Evolutionary conservation across 2,329 filamentous ascomycete species (phyloP).

Genomic region (Cercospora nicotianae): DNA sequence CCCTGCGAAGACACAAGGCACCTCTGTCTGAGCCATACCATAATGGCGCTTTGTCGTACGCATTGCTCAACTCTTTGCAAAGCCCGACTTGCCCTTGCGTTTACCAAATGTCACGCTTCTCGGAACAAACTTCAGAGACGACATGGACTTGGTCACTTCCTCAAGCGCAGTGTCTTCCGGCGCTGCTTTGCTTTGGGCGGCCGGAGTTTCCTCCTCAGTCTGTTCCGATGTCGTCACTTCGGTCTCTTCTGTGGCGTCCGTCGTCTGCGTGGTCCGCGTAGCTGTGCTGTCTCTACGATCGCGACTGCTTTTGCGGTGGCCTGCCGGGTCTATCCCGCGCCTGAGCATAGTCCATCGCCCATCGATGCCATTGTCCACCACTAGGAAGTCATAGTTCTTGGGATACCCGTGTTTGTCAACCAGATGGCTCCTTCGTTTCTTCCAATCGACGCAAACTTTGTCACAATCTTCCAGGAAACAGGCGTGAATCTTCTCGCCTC

Average conservation of each 20-base stretch:
- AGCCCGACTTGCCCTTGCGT: slow-evolving; percentile 28
- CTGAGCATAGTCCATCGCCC: slow-evolving; percentile 75
- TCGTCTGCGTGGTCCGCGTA: slow-evolving; percentile 27
- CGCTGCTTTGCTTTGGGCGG: background rate
- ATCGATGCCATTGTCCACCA: slow-evolving; percentile 89
- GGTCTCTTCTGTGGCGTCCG: slow-evolving; percentile 25
- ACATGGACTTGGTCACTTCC: slow-evolving; percentile 27
- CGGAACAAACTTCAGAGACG: slow-evolving; percentile 29
- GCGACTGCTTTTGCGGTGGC: slow-evolving; percentile 37
- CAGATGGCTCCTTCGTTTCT: slow-evolving; percentile 83
- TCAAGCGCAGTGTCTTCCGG: slow-evolving; percentile 18
- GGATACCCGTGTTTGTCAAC: slow-evolving; percentile 95
- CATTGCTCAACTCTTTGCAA: slow-evolving; percentile 28
- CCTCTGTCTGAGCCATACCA: too few species aligned
- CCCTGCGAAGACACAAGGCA: too few species aligned
- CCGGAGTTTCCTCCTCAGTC: background rate
- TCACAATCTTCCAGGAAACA: slow-evolving; percentile 92
- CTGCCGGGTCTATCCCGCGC: slow-evolving; percentile 45
- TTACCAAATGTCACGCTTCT: slow-evolving; percentile 30
- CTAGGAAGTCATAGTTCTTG: slow-evolving; percentile 77
- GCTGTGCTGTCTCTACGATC: slow-evolving; percentile 23
- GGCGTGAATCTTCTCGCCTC: slow-evolving; percentile 85
- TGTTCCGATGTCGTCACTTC: background rate
- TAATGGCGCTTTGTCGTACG: too few species aligned
- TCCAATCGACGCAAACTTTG: slow-evolving; percentile 75